Percentiles rank a stretch among this genome's conserved stretches.
Evolutionary conservation across 345 rosid species (phyloP).

Genomic region (Syzygium aromaticum): DNA sequence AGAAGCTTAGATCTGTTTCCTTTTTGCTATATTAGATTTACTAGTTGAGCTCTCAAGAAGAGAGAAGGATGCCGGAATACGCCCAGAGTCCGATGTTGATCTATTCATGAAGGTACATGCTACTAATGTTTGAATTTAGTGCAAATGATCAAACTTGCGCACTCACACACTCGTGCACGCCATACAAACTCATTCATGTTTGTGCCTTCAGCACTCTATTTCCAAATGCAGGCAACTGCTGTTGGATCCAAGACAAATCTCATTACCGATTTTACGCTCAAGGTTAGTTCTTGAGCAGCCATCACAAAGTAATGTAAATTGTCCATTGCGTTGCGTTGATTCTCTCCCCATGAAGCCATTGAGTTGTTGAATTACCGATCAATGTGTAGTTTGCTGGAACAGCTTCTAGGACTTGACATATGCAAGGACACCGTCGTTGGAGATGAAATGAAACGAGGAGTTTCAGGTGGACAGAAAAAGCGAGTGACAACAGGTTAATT

Average conservation of each 20-base stretch:
- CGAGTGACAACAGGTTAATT: not conserved
- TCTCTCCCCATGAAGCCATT: not conserved
- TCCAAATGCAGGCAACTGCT: not conserved
- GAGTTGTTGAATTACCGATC: not conserved
- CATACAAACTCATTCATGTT: not conserved
- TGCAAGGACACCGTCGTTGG: not conserved
- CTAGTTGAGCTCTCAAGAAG: not conserved
- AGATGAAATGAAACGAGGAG: constrained; percentile 1
- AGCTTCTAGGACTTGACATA: not conserved
- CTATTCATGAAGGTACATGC: constrained; percentile 3
- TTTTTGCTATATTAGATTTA: not conserved
- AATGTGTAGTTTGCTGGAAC: not conserved
- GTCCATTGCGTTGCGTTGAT: not conserved
- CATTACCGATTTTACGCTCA: not conserved
- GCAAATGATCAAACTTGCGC: not conserved
- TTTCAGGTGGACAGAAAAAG: constrained; percentile 2
- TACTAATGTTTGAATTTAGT: not conserved
- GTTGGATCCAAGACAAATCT: not conserved
- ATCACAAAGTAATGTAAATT: not conserved
- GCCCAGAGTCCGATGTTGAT: not conserved
- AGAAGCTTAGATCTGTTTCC: not conserved
- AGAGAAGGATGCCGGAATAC: not conserved
- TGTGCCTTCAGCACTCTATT: not conserved
- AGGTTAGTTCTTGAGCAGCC: not conserved
- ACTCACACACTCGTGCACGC: not conserved